A percentile compares a stretch with the other conserved stretches of the same genome.
These are phyloP conservation scores for Camelina neglecta DNA, from an alignment of 345 rosid species.

Conservation along the genomic window DNA sequence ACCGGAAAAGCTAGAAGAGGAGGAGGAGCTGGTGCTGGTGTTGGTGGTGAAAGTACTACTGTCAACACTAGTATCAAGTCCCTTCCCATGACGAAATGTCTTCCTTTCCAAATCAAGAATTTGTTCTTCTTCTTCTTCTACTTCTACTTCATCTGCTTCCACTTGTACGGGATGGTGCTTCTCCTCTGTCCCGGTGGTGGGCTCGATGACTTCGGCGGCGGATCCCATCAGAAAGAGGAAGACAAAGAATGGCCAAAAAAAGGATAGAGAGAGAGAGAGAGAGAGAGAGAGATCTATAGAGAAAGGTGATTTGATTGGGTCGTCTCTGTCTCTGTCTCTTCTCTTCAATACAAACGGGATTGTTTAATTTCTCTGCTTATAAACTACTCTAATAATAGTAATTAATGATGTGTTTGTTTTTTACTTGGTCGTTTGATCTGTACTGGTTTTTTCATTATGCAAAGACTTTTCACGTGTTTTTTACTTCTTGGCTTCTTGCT, in stretches of 20 bases:
- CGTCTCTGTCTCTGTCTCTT: slow-evolving; percentile 29
- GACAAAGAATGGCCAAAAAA: slow-evolving; percentile 16
- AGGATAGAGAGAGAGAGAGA: not conserved
- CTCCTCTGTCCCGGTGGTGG: slow-evolving; percentile 48
- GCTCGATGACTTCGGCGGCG: slow-evolving; percentile 39
- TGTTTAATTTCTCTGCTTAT: too few species aligned
- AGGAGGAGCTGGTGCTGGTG: slow-evolving; percentile 11
- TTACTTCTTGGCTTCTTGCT: too few species aligned
- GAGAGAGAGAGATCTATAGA: not conserved
- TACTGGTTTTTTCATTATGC: not conserved
- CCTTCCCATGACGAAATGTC: slow-evolving; percentile 15
- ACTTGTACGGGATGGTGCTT: slow-evolving; percentile 1
- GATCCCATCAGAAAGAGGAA: slow-evolving; percentile 34
- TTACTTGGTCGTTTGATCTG: slow-evolving; percentile 3
- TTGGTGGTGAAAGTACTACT: slow-evolving; percentile 22
- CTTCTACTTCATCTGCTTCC: slow-evolving; percentile 24
- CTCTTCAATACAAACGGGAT: slow-evolving; percentile 2
- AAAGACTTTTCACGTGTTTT: not conserved
- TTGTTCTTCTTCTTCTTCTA: slow-evolving; percentile 35
- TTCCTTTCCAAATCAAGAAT: slow-evolving; percentile 34
- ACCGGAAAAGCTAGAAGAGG: slow-evolving; percentile 41
- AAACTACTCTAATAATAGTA: too few species aligned
- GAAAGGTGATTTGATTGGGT: slow-evolving; percentile 29
- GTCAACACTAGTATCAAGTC: slow-evolving; percentile 16
- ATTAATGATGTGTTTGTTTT: not conserved